phyloP scores from a whole-genome alignment of 2,329 filamentous ascomycete genomes.

The Fusarium pilosicola region DNA sequence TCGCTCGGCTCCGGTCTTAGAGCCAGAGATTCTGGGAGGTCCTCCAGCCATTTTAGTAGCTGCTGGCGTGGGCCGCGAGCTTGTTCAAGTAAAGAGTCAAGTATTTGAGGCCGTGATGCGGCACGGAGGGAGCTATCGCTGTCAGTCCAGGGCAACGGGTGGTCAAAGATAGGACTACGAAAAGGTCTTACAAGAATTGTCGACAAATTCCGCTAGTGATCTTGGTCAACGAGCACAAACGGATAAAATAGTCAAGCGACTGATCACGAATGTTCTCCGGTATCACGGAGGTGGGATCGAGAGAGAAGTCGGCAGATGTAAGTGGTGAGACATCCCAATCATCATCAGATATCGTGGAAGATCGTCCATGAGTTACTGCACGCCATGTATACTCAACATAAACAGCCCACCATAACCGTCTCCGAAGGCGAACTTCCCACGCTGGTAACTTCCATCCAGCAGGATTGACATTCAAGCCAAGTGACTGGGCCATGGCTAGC shows the following conservation, averaged over 20 bases:
- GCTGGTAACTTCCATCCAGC: background rate
- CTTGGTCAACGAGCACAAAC: background rate
- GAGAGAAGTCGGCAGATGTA: background rate
- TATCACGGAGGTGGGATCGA: background rate
- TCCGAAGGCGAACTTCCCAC: background rate
- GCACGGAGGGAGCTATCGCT: background rate
- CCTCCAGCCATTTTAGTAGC: background rate
- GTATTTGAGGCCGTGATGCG: background rate
- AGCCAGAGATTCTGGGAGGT: background rate
- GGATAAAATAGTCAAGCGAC: background rate
- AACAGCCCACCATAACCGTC: conserved; percentile 1
- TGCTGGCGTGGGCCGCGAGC: background rate
- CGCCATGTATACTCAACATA: conserved; percentile 7
- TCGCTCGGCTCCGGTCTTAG: background rate
- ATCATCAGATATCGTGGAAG: background rate
- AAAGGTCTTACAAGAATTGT: conserved; percentile 2
- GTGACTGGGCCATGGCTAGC: conserved; percentile 1
- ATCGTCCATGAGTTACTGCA: background rate
- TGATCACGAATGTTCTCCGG: background rate
- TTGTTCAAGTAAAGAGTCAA: background rate
- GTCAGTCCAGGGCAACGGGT: rapidly evolving
- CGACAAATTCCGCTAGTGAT: background rate
- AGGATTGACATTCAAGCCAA: background rate
- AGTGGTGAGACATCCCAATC: background rate
- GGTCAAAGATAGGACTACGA: rapidly evolving